phyloP scores from a whole-genome alignment of 768 basidiomycete genomes.

The Boletus reticulatus region DNA sequence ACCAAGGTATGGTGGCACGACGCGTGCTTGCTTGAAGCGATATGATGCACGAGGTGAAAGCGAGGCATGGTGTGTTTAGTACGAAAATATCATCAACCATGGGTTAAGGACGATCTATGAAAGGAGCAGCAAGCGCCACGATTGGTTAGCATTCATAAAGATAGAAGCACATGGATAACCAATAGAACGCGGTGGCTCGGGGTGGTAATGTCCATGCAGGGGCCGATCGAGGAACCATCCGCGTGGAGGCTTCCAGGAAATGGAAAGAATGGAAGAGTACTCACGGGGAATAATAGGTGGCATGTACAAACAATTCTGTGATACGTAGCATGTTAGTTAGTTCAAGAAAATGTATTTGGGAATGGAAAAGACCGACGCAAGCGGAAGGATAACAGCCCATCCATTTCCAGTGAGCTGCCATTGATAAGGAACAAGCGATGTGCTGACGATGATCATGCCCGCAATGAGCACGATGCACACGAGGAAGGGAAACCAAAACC shows the following conservation, averaged over 20 bases:
- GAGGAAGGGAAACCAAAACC: conserved; percentile 41
- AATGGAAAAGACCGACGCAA: conserved; percentile 48
- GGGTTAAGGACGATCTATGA: conserved; percentile 79
- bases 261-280: conserved; percentile 28
- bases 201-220: conserved; percentile 25
- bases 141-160: conserved; percentile 14
- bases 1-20: background rate
- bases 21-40: background rate
- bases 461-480: conserved; percentile 50
- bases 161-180: background rate
- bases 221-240: background rate
- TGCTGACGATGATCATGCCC: conserved; percentile 58
- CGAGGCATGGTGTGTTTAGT: conserved; percentile 25
- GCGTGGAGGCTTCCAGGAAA: background rate
- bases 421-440: conserved; percentile 53
- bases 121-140: background rate
- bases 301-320: conserved; percentile 57
- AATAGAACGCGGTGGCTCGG: conserved; percentile 3
- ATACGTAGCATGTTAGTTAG: background rate
- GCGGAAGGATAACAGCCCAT: conserved; percentile 78
- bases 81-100: conserved; percentile 85
- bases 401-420: conserved; percentile 60
- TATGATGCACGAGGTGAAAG: conserved; percentile 8
- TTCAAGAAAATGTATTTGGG: background rate
- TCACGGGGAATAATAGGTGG: conserved; percentile 75